A percentile compares a stretch with the other conserved stretches of the same genome.
These are phyloP conservation scores for Fomitopsis serialis DNA, from an alignment of 768 basidiomycete genomes.

Conservation along the genomic window DNA sequence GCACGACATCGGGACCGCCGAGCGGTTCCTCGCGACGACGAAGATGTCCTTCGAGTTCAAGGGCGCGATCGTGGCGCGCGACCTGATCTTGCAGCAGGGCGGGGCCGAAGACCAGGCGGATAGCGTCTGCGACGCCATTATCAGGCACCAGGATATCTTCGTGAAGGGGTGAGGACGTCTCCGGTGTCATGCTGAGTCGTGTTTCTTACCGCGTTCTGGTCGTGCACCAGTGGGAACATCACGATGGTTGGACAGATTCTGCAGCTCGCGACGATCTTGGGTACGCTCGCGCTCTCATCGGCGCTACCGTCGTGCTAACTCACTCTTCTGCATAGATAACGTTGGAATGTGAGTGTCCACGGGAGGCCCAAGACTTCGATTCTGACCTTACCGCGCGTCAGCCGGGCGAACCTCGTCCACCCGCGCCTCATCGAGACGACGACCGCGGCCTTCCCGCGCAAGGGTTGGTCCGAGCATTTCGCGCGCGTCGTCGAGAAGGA, in stretches of 20 bases:
- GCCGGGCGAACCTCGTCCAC: slow-evolving; percentile 39
- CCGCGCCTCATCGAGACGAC: slow-evolving; percentile 35
- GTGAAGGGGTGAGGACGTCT: slow-evolving; percentile 33
- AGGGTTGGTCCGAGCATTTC: slow-evolving; percentile 42
- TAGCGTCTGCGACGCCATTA: slow-evolving; percentile 45
- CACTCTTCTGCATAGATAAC: slow-evolving; percentile 29
- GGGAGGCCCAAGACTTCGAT: too few relatives aligned
- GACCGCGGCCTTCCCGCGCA: slow-evolving; percentile 35
- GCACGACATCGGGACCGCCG: slow-evolving; percentile 49
- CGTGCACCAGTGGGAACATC: slow-evolving; percentile 37
- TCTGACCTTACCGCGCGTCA: slow-evolving; percentile 8
- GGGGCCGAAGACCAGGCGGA: slow-evolving; percentile 47
- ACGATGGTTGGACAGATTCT: slow-evolving; percentile 45
- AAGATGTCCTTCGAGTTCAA: slow-evolving; percentile 54
- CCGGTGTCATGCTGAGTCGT: neutral
- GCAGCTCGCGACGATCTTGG: slow-evolving; percentile 44
- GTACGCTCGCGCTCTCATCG: slow-evolving; percentile 19
- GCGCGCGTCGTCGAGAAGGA: slow-evolving; percentile 39
- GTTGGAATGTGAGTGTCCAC: slow-evolving; percentile 34
- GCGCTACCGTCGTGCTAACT: neutral
- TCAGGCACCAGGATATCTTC: slow-evolving; percentile 42
- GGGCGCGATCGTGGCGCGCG: slow-evolving; percentile 46
- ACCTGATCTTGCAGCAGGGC: slow-evolving; percentile 37
- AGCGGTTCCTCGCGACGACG: slow-evolving; percentile 43
- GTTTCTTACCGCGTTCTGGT: neutral